These are phyloP conservation scores for Alternaria incomplexa DNA, from an alignment of 2,329 filamentous ascomycete species.

Conservation along the genomic window DNA sequence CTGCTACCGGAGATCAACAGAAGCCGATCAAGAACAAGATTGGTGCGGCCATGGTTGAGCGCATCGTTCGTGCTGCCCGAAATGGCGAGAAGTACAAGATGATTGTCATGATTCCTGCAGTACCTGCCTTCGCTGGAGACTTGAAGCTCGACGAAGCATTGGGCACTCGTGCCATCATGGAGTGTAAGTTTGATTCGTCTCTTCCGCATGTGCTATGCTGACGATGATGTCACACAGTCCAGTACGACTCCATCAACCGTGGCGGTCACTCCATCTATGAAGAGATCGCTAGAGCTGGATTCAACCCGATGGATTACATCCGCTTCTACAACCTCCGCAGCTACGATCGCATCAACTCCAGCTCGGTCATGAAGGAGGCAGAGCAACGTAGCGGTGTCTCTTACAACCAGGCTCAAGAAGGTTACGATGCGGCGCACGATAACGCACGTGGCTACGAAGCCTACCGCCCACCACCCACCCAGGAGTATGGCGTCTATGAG, in stretches of 20 bases:
- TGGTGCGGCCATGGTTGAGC: slow-evolving; percentile 77
- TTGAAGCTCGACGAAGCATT: slow-evolving; percentile 74
- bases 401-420: slow-evolving; percentile 70
- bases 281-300: slow-evolving; percentile 66
- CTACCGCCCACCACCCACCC: slow-evolving; percentile 41
- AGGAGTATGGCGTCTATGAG: slow-evolving; percentile 46
- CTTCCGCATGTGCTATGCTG: neutral
- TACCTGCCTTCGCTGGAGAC: slow-evolving; percentile 84
- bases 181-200: slow-evolving; percentile 46
- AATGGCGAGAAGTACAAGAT: slow-evolving; percentile 73
- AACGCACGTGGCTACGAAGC: slow-evolving; percentile 46
- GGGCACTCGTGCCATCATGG: slow-evolving; percentile 84
- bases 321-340: slow-evolving; percentile 85
- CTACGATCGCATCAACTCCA: slow-evolving; percentile 82
- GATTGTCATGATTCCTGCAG: slow-evolving; percentile 77
- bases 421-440: slow-evolving; percentile 64
- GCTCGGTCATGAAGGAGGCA: slow-evolving; percentile 64
- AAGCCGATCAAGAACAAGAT: slow-evolving; percentile 78
- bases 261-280: slow-evolving; percentile 81
- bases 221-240: slow-evolving; percentile 51
- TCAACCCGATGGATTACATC: slow-evolving; percentile 76
- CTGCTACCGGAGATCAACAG: slow-evolving; percentile 74
- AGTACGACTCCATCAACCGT: slow-evolving; percentile 80
- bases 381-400: slow-evolving; percentile 69
- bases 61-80: slow-evolving; percentile 73